Percentiles rank a stretch among this genome's conserved stretches.
Evolutionary conservation across 345 rosid species (phyloP).

Genomic region (Eucalyptus decipiens): DNA sequence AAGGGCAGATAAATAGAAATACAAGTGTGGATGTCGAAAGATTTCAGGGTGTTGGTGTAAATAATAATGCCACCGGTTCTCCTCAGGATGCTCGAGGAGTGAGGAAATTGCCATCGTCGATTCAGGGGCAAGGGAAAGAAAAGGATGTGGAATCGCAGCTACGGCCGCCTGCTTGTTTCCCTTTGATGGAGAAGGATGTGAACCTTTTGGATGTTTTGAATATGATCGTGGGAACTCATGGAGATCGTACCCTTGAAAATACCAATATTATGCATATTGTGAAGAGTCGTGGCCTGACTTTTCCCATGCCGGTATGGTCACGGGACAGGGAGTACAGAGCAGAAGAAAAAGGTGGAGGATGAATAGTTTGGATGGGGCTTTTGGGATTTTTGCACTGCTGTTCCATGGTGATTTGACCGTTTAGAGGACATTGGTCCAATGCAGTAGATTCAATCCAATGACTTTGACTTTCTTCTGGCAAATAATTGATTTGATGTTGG

Average conservation of each 20-base stretch:
- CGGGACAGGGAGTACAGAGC: not conserved
- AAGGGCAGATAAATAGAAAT: not conserved
- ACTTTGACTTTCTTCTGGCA: not conserved
- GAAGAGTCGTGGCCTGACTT: slow-evolving; percentile 2
- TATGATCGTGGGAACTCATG: not conserved
- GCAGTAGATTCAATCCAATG: not conserved
- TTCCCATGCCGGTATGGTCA: not conserved
- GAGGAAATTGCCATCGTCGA: slow-evolving; percentile 10
- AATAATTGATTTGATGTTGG: not conserved
- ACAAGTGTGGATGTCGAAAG: not conserved
- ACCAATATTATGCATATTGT: slow-evolving; percentile 6
- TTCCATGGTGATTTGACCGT: not conserved
- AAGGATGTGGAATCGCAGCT: not conserved
- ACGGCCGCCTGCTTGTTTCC: not conserved
- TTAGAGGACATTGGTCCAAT: not conserved
- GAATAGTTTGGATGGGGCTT: not conserved
- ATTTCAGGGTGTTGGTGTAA: not conserved
- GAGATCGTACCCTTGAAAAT: not conserved
- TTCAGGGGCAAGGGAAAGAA: not conserved
- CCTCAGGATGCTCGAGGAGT: not conserved
- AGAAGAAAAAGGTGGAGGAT: not conserved
- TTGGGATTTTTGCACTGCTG: not conserved
- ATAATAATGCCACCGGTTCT: not conserved
- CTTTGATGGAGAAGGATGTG: not conserved
- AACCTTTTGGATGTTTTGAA: slow-evolving; percentile 9